These are phyloP conservation scores for Colletotrichum eleusines DNA, from an alignment of 2,329 filamentous ascomycete species.

Conservation along the genomic window DNA sequence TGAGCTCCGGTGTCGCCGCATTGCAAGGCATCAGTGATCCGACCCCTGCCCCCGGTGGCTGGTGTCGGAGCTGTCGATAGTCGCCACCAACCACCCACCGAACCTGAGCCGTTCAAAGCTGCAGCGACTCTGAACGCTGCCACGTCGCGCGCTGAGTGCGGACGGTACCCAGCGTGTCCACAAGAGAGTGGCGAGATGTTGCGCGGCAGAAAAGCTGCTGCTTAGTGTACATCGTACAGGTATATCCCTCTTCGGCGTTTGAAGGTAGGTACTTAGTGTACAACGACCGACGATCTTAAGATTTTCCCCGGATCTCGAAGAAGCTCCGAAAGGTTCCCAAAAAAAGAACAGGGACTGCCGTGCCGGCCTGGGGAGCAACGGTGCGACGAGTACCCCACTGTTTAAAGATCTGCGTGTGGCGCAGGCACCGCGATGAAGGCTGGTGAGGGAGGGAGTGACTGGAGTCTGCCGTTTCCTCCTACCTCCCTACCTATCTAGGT, in stretches of 20 bases:
- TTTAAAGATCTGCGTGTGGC: slow-evolving; percentile 40
- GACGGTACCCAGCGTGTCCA: neutral
- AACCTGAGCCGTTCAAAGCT: slow-evolving; percentile 4
- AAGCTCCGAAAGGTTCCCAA: slow-evolving; percentile 32
- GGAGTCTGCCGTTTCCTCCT: neutral
- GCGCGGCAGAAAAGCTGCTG: neutral
- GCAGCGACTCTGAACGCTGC: neutral
- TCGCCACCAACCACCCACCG: slow-evolving; percentile 26
- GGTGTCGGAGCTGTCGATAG: slow-evolving; percentile 14
- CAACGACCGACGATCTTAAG: slow-evolving; percentile 15
- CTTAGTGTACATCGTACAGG: too few species aligned
- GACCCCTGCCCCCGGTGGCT: slow-evolving; percentile 24
- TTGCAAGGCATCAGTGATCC: slow-evolving; percentile 23
- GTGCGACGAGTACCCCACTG: slow-evolving; percentile 29
- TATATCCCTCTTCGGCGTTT: neutral
- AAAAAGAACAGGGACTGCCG: slow-evolving; percentile 43
- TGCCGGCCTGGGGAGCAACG: slow-evolving; percentile 17
- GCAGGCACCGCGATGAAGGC: slow-evolving; percentile 33
- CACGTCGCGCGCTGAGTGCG: neutral
- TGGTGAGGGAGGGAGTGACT: slow-evolving; percentile 20
- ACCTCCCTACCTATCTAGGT: too few species aligned
- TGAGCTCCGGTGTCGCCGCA: slow-evolving; percentile 29
- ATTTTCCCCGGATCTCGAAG: slow-evolving; percentile 40
- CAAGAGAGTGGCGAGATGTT: neutral
- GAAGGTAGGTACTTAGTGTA: too few species aligned